Evolutionary conservation across 164 flowering plant species (phyloP).

Genomic region (Houttuynia cordata): DNA sequence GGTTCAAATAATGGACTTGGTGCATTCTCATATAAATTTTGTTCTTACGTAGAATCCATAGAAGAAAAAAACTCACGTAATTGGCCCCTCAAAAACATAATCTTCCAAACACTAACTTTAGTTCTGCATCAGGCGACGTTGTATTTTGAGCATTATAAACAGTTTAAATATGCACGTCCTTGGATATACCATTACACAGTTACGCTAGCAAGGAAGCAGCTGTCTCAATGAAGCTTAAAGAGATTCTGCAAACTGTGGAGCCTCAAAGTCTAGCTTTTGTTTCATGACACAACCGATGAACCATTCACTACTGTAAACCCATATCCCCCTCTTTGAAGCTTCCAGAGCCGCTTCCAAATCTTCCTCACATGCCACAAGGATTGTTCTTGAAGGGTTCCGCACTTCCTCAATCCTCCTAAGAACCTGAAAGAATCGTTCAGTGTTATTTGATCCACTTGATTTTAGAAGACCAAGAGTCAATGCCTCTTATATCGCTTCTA

Average conservation of each 20-base stretch:
- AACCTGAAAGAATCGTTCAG: conserved; percentile 23
- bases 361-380: conserved; percentile 64
- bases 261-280: conserved; percentile 69
- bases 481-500: neutral
- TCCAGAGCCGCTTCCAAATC: conserved; percentile 64
- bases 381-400: conserved; percentile 32
- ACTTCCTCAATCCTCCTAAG: conserved; percentile 22
- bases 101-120: too few species aligned
- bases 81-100: too few species aligned
- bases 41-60: too few species aligned
- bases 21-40: too few species aligned
- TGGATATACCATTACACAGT: neutral
- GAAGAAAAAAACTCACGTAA: too few species aligned
- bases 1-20: too few species aligned
- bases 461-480: neutral
- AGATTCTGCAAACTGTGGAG: conserved; percentile 74
- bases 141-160: too few species aligned
- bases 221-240: conserved; percentile 16
- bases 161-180: too few species aligned
- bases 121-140: too few species aligned
- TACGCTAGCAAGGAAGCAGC: neutral
- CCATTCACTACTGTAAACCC: conserved; percentile 76
- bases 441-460: neutral
- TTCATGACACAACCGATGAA: conserved; percentile 73
- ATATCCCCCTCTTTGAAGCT: conserved; percentile 54